phyloP scores from a whole-genome alignment of 352 stramenopile species.

The Phytophthora chlamydospora region DNA sequence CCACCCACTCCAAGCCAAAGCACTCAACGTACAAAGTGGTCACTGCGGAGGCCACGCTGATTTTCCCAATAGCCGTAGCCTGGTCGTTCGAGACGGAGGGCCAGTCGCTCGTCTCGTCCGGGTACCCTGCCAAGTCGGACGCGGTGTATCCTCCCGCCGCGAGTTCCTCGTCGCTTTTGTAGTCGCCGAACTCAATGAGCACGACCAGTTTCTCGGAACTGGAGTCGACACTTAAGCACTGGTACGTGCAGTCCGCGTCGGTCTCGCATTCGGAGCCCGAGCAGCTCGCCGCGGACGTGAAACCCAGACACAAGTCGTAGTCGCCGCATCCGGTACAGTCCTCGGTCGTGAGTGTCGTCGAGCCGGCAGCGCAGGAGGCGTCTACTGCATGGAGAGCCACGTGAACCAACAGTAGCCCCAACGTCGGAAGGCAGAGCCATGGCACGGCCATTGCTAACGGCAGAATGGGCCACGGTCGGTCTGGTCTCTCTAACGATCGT shows the following conservation, averaged over 20 bases:
- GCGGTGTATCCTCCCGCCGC: constrained; percentile 19
- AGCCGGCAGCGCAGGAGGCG: constrained; percentile 17
- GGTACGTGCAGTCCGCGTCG: constrained; percentile 28
- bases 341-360: constrained; percentile 29
- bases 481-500: too few relatives aligned
- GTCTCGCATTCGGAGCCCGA: constrained; percentile 31
- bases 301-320: constrained; percentile 34
- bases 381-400: not conserved
- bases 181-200: constrained; percentile 33
- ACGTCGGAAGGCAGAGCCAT: not conserved
- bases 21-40: constrained; percentile 28
- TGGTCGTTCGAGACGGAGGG: constrained; percentile 36
- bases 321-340: constrained; percentile 26
- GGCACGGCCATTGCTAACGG: constrained; percentile 5
- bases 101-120: constrained; percentile 33
- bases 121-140: constrained; percentile 14
- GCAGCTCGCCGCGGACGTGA: constrained; percentile 26
- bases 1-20: not conserved
- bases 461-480: not conserved
- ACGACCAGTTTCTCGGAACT: constrained; percentile 25
- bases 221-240: constrained; percentile 30
- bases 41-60: constrained; percentile 26
- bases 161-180: constrained; percentile 36
- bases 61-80: constrained; percentile 20
- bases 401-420: not conserved